Evolutionary conservation across 768 basidiomycete species (phyloP).

Genomic region (Trametes villosa): DNA sequence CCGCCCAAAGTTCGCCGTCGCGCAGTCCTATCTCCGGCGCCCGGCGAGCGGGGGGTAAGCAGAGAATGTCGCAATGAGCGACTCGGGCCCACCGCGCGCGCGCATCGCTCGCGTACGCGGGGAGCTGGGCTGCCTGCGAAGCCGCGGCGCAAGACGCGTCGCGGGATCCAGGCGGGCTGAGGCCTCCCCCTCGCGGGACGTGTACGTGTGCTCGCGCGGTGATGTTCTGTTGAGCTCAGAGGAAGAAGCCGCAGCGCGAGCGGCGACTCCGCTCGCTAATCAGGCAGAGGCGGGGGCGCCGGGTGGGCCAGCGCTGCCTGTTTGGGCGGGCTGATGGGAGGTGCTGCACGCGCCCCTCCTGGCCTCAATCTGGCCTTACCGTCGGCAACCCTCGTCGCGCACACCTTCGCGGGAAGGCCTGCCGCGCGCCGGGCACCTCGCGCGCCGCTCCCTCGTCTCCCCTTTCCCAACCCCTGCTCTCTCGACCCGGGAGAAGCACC

Average conservation of each 20-base stretch:
- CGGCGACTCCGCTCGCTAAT: constrained; percentile 22
- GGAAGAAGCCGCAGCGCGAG: not conserved
- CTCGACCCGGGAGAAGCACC: no score
- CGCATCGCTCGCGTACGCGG: not conserved
- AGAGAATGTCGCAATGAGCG: not conserved
- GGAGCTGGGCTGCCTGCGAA: constrained; percentile 1
- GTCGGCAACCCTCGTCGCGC: no score
- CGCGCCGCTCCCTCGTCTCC: no score
- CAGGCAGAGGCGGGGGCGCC: not conserved
- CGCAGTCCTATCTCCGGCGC: constrained; percentile 15
- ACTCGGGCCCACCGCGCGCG: not conserved
- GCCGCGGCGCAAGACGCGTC: not conserved
- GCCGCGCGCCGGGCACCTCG: no score
- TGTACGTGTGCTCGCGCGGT: not conserved
- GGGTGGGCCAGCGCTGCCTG: no score
- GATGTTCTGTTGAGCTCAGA: not conserved
- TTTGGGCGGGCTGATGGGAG: constrained; percentile 3
- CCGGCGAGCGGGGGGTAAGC: not conserved
- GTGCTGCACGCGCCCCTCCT: no score
- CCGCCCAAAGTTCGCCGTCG: not conserved
- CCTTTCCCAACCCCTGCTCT: no score
- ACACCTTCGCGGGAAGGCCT: no score
- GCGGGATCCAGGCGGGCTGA: constrained; percentile 1
- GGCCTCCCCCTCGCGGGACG: not conserved
- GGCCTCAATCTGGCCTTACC: no score